Percentiles rank a stretch among this genome's conserved stretches.
Evolutionary conservation across 257 asterid genomes (phyloP).

Genomic region (Galeopsis tetrahit): DNA sequence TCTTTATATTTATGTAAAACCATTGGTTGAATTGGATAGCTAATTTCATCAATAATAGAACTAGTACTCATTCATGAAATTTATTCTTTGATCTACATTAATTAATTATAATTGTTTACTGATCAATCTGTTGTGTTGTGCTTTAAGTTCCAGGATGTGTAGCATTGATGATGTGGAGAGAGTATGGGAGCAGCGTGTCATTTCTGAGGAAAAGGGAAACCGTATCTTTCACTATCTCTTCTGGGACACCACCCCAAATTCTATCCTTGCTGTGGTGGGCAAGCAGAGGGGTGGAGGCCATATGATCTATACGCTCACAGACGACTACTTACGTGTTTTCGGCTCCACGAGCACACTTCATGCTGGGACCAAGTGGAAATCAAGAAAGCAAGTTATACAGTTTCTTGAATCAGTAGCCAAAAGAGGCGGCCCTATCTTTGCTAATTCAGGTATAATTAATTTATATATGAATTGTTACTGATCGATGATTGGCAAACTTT

Average conservation of each 20-base stretch:
- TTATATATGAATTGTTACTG: too few relatives aligned
- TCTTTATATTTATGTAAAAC: too few relatives aligned
- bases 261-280: slow-evolving; percentile 53
- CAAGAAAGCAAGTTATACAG: slow-evolving; percentile 43
- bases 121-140: slow-evolving; percentile 3
- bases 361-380: slow-evolving; percentile 46
- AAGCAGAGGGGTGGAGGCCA: slow-evolving; percentile 44
- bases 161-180: slow-evolving; percentile 28
- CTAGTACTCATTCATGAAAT: too few relatives aligned
- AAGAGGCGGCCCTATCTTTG: slow-evolving; percentile 37
- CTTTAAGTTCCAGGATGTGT: slow-evolving; percentile 39
- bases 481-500: too few relatives aligned
- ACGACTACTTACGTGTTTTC: slow-evolving; percentile 45
- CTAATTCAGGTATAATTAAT: slow-evolving; percentile 35
- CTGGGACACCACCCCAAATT: slow-evolving; percentile 37
- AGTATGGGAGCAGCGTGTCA: slow-evolving; percentile 51
- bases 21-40: too few relatives aligned
- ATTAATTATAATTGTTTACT: not conserved
- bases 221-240: slow-evolving; percentile 46
- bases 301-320: slow-evolving; percentile 40
- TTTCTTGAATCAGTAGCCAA: slow-evolving; percentile 44
- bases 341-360: slow-evolving; percentile 38
- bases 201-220: slow-evolving; percentile 41
- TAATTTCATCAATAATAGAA: too few relatives aligned
- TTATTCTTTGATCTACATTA: too few relatives aligned